phyloP scores from a whole-genome alignment of 2,329 filamentous ascomycete genomes.

The Sporothrix curviconia region DNA sequence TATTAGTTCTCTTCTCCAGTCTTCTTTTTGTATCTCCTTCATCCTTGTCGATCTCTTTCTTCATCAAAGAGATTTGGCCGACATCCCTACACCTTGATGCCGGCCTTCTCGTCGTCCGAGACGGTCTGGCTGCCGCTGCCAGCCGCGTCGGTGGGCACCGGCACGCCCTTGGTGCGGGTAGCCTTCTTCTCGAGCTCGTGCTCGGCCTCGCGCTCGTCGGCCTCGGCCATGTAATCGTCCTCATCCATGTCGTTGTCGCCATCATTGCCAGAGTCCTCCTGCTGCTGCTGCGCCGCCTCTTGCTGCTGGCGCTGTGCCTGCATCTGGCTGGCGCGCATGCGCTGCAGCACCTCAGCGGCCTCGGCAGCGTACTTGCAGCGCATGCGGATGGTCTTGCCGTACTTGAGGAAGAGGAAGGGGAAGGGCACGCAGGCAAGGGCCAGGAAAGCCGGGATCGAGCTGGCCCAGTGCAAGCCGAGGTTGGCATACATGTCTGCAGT shows the following conservation, averaged over 20 bases:
- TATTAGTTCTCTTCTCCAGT: background rate
- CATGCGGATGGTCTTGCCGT: constrained; percentile 56
- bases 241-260: constrained; percentile 17
- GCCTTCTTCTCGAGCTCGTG: constrained; percentile 6
- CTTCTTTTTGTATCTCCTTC: background rate
- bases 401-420: constrained; percentile 70
- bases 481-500: constrained; percentile 42
- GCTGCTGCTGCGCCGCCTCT: constrained; percentile 20
- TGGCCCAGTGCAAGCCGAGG: constrained; percentile 70
- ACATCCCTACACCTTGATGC: too few species aligned
- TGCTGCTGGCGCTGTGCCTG: constrained; percentile 21
- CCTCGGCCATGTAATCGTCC: constrained; percentile 13
- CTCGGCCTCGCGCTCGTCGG: constrained; percentile 1
- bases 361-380: constrained; percentile 65
- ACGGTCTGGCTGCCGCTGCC: background rate
- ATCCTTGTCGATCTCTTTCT: background rate
- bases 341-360: constrained; percentile 53
- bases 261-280: constrained; percentile 23
- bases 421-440: constrained; percentile 65
- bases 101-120: constrained; percentile 3
- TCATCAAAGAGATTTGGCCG: too few species aligned
- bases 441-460: constrained; percentile 66
- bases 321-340: constrained; percentile 30
- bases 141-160: background rate
- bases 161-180: constrained; percentile 2